These are phyloP conservation scores for Chlorella sp. DNA, from an alignment of 139 green algal species.

Conservation along the genomic window DNA sequence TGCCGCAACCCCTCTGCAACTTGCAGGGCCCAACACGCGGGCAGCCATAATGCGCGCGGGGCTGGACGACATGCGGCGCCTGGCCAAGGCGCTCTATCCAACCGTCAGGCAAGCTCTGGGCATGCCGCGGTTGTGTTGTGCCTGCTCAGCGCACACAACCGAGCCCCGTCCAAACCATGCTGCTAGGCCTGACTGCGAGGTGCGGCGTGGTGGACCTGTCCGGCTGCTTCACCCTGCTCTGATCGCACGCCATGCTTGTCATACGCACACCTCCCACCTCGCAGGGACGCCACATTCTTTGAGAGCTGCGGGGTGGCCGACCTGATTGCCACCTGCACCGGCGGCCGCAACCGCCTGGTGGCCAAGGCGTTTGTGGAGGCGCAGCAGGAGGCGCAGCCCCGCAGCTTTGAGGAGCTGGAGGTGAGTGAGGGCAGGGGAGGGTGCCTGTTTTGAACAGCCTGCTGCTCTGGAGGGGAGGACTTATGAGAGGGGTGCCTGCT, in stretches of 20 bases:
- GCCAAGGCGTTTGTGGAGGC: slow-evolving; percentile 54
- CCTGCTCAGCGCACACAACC: too few species aligned
- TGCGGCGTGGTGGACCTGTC: too few species aligned
- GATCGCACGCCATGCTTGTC: not conserved
- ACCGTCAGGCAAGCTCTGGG: slow-evolving; percentile 15
- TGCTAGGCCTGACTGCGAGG: not conserved
- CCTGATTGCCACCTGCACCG: slow-evolving; percentile 81
- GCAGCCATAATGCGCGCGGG: slow-evolving; percentile 73
- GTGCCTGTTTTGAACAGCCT: too few species aligned
- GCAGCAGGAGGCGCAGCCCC: slow-evolving; percentile 19
- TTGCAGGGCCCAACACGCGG: slow-evolving; percentile 67
- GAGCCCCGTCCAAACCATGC: not conserved
- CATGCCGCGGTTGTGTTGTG: too few species aligned
- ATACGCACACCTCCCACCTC: not conserved
- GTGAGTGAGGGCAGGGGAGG: too few species aligned
- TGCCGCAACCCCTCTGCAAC: not conserved
- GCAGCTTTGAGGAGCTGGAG: slow-evolving; percentile 67
- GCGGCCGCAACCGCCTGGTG: slow-evolving; percentile 76
- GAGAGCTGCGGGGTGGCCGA: slow-evolving; percentile 74
- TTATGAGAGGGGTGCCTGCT: not conserved
- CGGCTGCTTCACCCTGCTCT: not conserved
- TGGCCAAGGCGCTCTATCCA: slow-evolving; percentile 65
- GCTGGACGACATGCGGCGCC: slow-evolving; percentile 67
- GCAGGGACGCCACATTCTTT: slow-evolving; percentile 79
- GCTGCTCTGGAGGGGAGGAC: not conserved